Percentiles rank a stretch among this genome's conserved stretches.
phyloP scores from a whole-genome alignment of 1,139 yeast genomes.

The Casaregolazyma suthepensis region DNA sequence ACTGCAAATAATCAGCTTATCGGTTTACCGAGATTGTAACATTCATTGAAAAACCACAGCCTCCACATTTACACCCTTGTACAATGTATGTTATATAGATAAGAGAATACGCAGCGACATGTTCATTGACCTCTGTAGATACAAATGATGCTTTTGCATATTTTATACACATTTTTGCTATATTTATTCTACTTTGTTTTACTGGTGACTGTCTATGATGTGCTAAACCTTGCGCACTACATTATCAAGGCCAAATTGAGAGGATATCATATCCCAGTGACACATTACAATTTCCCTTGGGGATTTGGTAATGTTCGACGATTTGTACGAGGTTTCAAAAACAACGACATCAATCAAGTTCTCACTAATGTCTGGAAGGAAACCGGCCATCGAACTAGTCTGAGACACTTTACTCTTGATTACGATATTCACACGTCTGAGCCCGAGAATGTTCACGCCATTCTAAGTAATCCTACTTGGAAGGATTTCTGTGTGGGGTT shows the following conservation, averaged over 20 bases:
- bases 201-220: background rate
- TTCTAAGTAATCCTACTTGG: conserved; percentile 32
- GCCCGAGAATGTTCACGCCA: conserved; percentile 9
- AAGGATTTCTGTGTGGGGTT: conserved; percentile 48
- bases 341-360: background rate
- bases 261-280: background rate
- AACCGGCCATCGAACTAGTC: background rate
- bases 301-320: background rate
- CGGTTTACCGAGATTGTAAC: no score
- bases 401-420: conserved; percentile 2
- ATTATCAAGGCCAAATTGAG: background rate
- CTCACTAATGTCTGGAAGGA: background rate
- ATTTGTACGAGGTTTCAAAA: background rate
- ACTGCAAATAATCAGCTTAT: no score
- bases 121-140: background rate
- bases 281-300: background rate
- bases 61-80: no score
- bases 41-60: no score
- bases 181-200: background rate
- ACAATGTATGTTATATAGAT: no score
- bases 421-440: conserved; percentile 13
- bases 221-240: background rate
- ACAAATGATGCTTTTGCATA: background rate
- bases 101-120: no score
- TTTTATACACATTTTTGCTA: background rate